These are phyloP conservation scores for Taphrina populina DNA, from an alignment of 1,139 yeast species.

Conservation along the genomic window DNA sequence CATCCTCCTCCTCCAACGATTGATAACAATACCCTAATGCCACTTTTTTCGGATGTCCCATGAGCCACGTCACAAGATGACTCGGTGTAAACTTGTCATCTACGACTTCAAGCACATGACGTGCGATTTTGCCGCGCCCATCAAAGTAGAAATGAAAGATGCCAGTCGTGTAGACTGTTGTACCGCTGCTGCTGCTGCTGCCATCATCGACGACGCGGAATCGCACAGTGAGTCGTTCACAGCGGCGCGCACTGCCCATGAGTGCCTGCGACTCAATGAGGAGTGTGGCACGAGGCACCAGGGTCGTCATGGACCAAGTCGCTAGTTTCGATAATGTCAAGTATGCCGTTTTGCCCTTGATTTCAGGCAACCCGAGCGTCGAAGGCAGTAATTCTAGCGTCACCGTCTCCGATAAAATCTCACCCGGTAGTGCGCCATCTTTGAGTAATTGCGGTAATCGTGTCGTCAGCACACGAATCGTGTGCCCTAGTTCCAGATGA, in stretches of 20 bases:
- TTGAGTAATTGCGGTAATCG: slow-evolving; percentile 13
- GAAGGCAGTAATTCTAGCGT: slow-evolving; percentile 24
- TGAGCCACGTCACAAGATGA: slow-evolving; percentile 11
- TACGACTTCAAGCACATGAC: slow-evolving; percentile 25
- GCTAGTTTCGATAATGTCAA: slow-evolving; percentile 13
- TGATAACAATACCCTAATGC: slow-evolving; percentile 20
- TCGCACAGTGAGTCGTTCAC: slow-evolving; percentile 8
- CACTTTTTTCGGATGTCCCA: slow-evolving; percentile 2
- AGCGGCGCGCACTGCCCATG: slow-evolving; percentile 7
- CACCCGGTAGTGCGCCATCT: slow-evolving; percentile 22
- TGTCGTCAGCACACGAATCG: slow-evolving; percentile 22
- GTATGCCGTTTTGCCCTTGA: slow-evolving; percentile 28
- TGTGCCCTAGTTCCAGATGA: slow-evolving; percentile 19
- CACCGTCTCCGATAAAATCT: slow-evolving; percentile 11
- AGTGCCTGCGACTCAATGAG: slow-evolving; percentile 12
- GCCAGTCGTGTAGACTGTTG: slow-evolving; percentile 5
- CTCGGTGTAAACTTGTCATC: slow-evolving; percentile 14
- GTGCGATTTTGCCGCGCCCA: slow-evolving; percentile 17
- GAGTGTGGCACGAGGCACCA: slow-evolving; percentile 5
- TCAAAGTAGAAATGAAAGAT: slow-evolving; percentile 32
- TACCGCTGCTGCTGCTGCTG: not conserved
- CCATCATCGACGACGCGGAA: slow-evolving; percentile 15
- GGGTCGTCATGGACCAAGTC: slow-evolving; percentile 25
- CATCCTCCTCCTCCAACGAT: too few species aligned
- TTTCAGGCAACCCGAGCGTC: slow-evolving; percentile 23